phyloP scores from a whole-genome alignment of 2,329 filamentous ascomycete species.

The Rhynchosporium agropyri region DNA sequence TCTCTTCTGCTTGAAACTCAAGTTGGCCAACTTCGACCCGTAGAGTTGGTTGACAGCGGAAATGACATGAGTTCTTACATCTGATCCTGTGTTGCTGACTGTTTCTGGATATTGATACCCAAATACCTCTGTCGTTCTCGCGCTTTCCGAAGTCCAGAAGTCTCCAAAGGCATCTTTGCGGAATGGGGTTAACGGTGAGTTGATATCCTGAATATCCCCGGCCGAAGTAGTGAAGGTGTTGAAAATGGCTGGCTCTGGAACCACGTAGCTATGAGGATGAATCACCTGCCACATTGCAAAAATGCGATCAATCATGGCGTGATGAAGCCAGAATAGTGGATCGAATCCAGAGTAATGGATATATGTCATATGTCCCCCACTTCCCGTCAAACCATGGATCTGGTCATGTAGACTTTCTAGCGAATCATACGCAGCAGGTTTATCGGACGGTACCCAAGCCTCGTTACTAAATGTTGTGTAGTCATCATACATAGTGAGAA shows the following conservation, averaged over 20 bases:
- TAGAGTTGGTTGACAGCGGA: conserved; percentile 61
- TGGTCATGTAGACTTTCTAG: conserved; percentile 66
- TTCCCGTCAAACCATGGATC: conserved; percentile 61
- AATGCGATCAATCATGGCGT: conserved; percentile 62
- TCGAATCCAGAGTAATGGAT: conserved; percentile 51
- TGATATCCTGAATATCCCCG: conserved; percentile 32
- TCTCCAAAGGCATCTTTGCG: conserved; percentile 52
- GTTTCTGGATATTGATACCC: conserved; percentile 42
- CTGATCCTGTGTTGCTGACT: conserved; percentile 54
- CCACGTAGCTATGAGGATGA: conserved; percentile 42
- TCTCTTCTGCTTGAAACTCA: conserved; percentile 3
- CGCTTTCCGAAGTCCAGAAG: conserved; percentile 46
- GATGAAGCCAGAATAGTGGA: conserved; percentile 54
- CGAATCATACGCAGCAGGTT: conserved; percentile 57
- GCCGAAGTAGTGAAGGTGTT: conserved; percentile 41
- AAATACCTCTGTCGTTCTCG: conserved; percentile 30
- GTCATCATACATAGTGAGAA: conserved; percentile 68
- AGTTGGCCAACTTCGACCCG: conserved; percentile 15
- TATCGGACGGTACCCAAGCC: conserved; percentile 54
- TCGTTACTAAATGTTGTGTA: conserved; percentile 72
- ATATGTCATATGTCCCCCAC: conserved; percentile 54
- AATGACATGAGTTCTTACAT: conserved; percentile 62
- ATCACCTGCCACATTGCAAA: conserved; percentile 57
- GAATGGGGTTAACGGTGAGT: conserved; percentile 44
- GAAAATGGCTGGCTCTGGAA: conserved; percentile 41